Evolutionary conservation across 768 basidiomycete genomes (phyloP).

Genomic region (Agrocybe chaxingu): DNA sequence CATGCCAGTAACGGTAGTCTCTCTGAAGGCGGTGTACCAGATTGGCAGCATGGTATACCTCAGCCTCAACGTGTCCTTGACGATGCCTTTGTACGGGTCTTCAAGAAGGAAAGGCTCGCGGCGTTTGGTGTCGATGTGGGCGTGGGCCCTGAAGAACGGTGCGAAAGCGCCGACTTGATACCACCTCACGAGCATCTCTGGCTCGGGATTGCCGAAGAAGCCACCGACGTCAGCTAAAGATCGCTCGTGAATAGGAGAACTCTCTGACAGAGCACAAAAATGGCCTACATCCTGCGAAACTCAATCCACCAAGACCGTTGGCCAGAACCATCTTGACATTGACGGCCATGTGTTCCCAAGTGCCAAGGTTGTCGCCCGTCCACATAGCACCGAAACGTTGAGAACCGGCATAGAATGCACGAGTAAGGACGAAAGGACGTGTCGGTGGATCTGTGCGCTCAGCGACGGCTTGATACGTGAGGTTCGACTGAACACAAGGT

Average conservation of each 20-base stretch:
- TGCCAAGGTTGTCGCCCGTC: constrained; percentile 97
- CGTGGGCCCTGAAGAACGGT: constrained; percentile 98
- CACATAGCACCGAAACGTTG: constrained; percentile 97
- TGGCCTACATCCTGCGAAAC: constrained; percentile 83
- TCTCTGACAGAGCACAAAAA: not conserved
- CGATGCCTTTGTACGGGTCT: constrained; percentile 82
- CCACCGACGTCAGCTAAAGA: constrained; percentile 91
- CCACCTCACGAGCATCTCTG: constrained; percentile 96
- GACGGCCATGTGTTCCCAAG: constrained; percentile 96
- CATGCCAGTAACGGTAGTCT: constrained; percentile 75
- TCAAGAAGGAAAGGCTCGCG: constrained; percentile 93
- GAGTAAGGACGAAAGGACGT: constrained; percentile 93
- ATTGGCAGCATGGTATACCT: constrained; percentile 86
- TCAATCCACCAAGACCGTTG: constrained; percentile 86
- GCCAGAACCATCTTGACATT: constrained; percentile 92
- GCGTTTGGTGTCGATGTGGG: constrained; percentile 96
- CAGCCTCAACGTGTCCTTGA: constrained; percentile 75
- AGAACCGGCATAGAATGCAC: constrained; percentile 93
- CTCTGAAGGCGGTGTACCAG: constrained; percentile 98
- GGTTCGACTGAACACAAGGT: constrained; percentile 60
- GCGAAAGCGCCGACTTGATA: constrained; percentile 94
- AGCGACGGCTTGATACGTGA: constrained; percentile 77
- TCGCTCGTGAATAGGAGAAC: constrained; percentile 3
- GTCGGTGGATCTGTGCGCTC: constrained; percentile 71
- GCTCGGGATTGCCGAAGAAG: constrained; percentile 95